Evolutionary conservation across 2,329 filamentous ascomycete genomes (phyloP).

Genomic region (Alternaria novae-zelandiae): DNA sequence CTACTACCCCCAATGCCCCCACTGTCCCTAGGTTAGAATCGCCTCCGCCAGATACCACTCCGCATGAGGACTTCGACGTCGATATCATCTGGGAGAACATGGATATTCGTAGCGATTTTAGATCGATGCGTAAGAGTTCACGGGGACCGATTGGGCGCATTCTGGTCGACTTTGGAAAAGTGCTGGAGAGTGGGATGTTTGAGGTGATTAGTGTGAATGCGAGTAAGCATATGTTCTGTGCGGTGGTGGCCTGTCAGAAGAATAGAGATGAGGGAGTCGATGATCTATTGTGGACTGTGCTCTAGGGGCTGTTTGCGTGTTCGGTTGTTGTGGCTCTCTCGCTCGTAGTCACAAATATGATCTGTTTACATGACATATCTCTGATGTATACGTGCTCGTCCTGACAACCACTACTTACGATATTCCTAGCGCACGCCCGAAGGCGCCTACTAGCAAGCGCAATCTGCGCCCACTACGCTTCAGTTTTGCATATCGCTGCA

Average conservation of each 20-base stretch:
- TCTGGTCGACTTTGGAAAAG: slow-evolving; percentile 7
- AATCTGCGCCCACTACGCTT: not conserved
- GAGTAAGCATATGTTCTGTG: slow-evolving; percentile 12
- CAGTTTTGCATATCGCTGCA: not conserved
- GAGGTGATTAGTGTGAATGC: slow-evolving; percentile 9
- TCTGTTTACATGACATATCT: not conserved
- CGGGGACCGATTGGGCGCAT: slow-evolving; percentile 7
- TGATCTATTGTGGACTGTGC: not conserved
- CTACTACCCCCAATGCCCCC: not conserved
- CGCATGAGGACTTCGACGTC: slow-evolving; percentile 4
- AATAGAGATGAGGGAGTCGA: not conserved
- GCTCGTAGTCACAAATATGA: not conserved
- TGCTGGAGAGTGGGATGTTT: slow-evolving; percentile 3
- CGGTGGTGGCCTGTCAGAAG: slow-evolving; percentile 1
- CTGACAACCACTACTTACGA: not conserved
- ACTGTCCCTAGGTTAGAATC: not conserved
- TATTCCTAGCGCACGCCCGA: not conserved
- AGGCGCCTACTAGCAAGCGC: not conserved
- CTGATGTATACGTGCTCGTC: not conserved
- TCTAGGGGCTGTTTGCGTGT: not conserved
- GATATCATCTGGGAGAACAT: slow-evolving; percentile 9
- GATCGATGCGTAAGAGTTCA: slow-evolving; percentile 2
- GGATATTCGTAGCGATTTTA: slow-evolving; percentile 2
- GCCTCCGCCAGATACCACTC: not conserved
- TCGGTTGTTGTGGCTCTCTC: not conserved